phyloP scores from a whole-genome alignment of 306 rosid species.

The Boehmeria nivea region DNA sequence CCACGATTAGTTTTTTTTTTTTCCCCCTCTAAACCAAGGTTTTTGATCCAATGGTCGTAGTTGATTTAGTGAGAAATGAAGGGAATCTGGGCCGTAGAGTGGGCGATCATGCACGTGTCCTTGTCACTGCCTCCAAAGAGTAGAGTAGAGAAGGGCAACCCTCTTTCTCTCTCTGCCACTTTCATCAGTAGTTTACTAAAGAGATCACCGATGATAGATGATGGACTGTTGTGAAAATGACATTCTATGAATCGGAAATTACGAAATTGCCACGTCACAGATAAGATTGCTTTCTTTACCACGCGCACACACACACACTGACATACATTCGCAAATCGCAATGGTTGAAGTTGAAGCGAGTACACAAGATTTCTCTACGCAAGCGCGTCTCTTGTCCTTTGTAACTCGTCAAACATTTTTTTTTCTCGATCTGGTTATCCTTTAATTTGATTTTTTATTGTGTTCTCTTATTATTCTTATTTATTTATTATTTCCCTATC shows the following conservation, averaged over 20 bases:
- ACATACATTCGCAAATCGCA: too few species aligned
- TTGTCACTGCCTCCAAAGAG: slow-evolving; percentile 54
- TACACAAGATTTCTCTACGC: too few species aligned
- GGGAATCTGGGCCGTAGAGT: slow-evolving; percentile 53
- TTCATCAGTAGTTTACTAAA: slow-evolving; percentile 20
- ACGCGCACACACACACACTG: too few species aligned
- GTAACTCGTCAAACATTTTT: too few species aligned
- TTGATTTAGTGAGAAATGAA: slow-evolving; percentile 19
- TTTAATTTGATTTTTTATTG: too few species aligned
- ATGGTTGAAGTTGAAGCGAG: too few species aligned
- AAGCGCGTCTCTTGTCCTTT: too few species aligned
- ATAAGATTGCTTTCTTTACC: background rate
- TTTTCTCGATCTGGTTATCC: too few species aligned
- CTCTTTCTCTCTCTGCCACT: slow-evolving; percentile 25
- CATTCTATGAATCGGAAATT: slow-evolving; percentile 3
- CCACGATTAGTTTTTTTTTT: slow-evolving; percentile 44
- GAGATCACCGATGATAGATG: slow-evolving; percentile 22
- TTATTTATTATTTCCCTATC: too few species aligned
- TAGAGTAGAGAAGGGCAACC: too few species aligned
- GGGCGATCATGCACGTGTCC: slow-evolving; percentile 82
- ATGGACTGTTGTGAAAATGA: slow-evolving; percentile 22
- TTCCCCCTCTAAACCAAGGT: slow-evolving; percentile 22
- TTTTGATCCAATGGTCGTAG: slow-evolving; percentile 27
- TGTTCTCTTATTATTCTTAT: too few species aligned
- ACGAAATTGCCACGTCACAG: slow-evolving; percentile 22